Percentiles rank a stretch among this genome's conserved stretches.
These are phyloP conservation scores for Leccinum imitatum DNA, from an alignment of 768 basidiomycete genomes.

Conservation along the genomic window DNA sequence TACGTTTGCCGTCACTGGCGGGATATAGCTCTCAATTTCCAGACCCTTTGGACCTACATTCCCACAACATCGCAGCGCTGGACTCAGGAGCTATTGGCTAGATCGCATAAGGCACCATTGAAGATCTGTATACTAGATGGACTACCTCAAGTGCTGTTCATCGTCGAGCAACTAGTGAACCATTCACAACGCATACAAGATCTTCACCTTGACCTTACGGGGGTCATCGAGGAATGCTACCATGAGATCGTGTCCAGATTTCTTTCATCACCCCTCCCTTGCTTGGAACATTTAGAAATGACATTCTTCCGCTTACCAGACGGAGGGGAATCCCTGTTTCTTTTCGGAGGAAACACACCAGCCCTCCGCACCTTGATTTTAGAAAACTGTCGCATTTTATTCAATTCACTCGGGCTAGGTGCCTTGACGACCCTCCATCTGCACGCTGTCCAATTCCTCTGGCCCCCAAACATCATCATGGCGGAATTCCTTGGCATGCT, in stretches of 20 bases:
- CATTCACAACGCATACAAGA: background rate
- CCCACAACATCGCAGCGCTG: constrained; percentile 17
- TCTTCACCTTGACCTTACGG: background rate
- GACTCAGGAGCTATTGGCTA: constrained; percentile 41
- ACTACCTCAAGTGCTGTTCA: background rate
- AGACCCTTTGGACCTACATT: too few relatives aligned
- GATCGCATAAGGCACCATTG: constrained; percentile 41
- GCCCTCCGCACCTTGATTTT: background rate
- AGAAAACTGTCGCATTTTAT: background rate
- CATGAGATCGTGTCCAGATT: background rate
- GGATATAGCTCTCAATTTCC: too few relatives aligned
- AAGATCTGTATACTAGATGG: background rate
- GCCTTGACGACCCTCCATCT: constrained; percentile 38
- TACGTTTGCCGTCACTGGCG: background rate
- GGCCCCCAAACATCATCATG: constrained; percentile 25
- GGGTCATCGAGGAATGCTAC: too few relatives aligned
- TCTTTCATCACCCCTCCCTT: background rate
- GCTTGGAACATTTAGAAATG: background rate
- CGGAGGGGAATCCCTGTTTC: too few relatives aligned
- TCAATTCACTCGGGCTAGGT: background rate
- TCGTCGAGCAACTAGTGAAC: background rate
- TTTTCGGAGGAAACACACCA: background rate
- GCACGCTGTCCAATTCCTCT: constrained; percentile 18
- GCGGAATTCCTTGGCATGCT: constrained; percentile 34
- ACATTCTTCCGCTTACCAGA: too few relatives aligned